phyloP scores from a whole-genome alignment of 2,329 filamentous ascomycete genomes.

The Drechslerella dactyloides region DNA sequence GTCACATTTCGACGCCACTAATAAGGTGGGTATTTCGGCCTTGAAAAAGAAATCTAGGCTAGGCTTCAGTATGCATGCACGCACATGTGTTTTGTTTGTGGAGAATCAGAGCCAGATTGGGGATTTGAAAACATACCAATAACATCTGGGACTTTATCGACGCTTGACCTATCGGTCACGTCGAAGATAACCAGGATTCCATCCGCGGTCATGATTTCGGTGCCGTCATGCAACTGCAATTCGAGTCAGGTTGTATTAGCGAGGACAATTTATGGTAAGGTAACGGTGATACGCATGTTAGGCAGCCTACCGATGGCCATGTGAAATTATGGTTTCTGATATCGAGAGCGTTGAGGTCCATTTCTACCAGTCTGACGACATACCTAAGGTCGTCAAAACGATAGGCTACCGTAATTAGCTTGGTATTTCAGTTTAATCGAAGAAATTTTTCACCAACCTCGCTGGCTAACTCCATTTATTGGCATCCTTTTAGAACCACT shows the following conservation, averaged over 20 bases:
- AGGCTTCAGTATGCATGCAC: constrained; percentile 49
- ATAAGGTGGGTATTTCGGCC: constrained; percentile 49
- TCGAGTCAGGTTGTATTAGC: constrained; percentile 56
- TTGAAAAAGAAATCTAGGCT: constrained; percentile 51
- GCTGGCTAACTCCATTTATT: constrained; percentile 48
- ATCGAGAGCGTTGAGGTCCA: constrained; percentile 71
- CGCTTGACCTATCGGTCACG: constrained; percentile 77
- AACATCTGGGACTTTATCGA: constrained; percentile 75
- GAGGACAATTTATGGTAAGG: constrained; percentile 2
- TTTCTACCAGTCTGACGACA: constrained; percentile 68
- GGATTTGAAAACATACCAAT: constrained; percentile 69
- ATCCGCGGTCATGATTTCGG: constrained; percentile 65
- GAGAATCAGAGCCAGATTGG: constrained; percentile 37
- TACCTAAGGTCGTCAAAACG: constrained; percentile 46
- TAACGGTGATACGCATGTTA: constrained; percentile 39
- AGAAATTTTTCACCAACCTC: constrained; percentile 22
- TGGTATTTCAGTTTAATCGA: not conserved
- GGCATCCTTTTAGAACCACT: constrained; percentile 43
- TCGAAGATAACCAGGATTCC: constrained; percentile 87
- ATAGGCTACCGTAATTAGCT: constrained; percentile 33
- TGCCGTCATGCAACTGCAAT: constrained; percentile 45
- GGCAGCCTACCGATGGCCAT: constrained; percentile 55
- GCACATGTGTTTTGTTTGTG: constrained; percentile 24
- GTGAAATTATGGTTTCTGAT: constrained; percentile 67
- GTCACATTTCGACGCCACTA: constrained; percentile 50